Base-by-base conservation (phyloP, 768 basidiomycete genomes). In the Naganishia kalamii region DNA sequence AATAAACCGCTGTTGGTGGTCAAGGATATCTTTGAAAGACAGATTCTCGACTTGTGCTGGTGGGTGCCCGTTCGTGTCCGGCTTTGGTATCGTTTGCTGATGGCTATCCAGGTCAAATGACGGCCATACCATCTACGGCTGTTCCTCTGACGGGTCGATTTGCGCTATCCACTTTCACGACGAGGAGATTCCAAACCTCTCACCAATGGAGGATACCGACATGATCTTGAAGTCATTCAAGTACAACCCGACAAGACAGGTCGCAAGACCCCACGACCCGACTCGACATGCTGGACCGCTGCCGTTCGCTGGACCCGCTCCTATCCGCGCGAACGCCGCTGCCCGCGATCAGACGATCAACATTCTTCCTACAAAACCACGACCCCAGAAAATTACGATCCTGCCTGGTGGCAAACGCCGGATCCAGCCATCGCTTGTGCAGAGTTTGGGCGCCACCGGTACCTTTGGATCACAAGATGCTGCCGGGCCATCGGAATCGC, bases 21-120 rank as follows among this genome's bases (percentile, higher is more conserved):
- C 0, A 88, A 90, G 72, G 92, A 98, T 68, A 88, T 93, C 0
- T 97, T 98, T 68, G 92, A 93, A 61, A 81, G 93, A 65, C 90
- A 93, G 70, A 90, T 97, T 51, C 87, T 97, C 84, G 96, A 99
- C 76, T 81, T 99, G 19, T 90, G 87, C 73, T 99, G 96, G 96
- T 93, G 71, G 70, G 87, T 74, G 2, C 32, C n/a, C 41, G 30
- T 35, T 21, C 25, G 44, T 33, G 25, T 37, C 10, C 33, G 10
- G 10, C 3, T 1, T 8, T 32, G 7, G 19, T 11, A 57, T 21
- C 35, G 13, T 29, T 41, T 68, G 29, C 51, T 49, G 11, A 21
- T 65, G 27, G 43, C 30, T 40, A 60, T 54, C 8, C 69, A 96
- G 92, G 92, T 92, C 92, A 10, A 85, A 84, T 77, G 93, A 98